Conservation (phyloP, 345 rosid genomes). For the Microthlaspi erraticum region DNA sequence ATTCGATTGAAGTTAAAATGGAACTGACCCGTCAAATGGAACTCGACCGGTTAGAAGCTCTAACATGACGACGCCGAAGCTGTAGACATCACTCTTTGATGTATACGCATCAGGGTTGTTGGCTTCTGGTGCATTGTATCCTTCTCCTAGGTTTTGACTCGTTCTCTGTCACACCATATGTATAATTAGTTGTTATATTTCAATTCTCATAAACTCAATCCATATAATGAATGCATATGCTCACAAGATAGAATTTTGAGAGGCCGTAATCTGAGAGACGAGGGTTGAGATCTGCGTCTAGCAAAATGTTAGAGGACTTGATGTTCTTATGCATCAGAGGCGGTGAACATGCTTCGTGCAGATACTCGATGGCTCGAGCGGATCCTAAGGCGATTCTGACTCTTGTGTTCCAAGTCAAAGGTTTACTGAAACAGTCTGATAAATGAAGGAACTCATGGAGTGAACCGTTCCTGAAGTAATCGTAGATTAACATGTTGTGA, state of each 20-base stretch:
- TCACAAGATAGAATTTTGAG: constrained; percentile 69
- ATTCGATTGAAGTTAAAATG: constrained; percentile 20
- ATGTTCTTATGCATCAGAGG: constrained; percentile 85
- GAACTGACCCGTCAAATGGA: constrained; percentile 75
- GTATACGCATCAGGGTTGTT: constrained; percentile 69
- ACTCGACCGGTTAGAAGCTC: constrained; percentile 85
- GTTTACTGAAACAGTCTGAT: constrained; percentile 87
- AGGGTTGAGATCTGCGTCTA: constrained; percentile 90
- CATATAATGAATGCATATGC: not conserved
- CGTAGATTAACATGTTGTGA: constrained; percentile 76
- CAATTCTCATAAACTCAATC: not conserved
- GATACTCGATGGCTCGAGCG: constrained; percentile 87
- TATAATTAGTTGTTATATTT: not conserved
- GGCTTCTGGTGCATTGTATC: constrained; percentile 94
- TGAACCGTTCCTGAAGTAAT: constrained; percentile 86
- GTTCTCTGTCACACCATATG: constrained; percentile 55
- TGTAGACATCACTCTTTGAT: constrained; percentile 83
- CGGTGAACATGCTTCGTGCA: constrained; percentile 90
- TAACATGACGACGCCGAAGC: constrained; percentile 94
- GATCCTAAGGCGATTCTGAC: constrained; percentile 83
- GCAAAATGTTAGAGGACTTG: constrained; percentile 87
- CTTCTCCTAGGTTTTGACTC: constrained; percentile 76
- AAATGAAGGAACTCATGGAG: constrained; percentile 84
- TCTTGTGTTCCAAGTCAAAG: constrained; percentile 95
- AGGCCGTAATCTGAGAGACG: constrained; percentile 81